Evolutionary conservation across 352 stramenopile species (phyloP), one percentile per base, ranked within the genome.

Genomic region (Peronosclerospora sorghi): DNA sequence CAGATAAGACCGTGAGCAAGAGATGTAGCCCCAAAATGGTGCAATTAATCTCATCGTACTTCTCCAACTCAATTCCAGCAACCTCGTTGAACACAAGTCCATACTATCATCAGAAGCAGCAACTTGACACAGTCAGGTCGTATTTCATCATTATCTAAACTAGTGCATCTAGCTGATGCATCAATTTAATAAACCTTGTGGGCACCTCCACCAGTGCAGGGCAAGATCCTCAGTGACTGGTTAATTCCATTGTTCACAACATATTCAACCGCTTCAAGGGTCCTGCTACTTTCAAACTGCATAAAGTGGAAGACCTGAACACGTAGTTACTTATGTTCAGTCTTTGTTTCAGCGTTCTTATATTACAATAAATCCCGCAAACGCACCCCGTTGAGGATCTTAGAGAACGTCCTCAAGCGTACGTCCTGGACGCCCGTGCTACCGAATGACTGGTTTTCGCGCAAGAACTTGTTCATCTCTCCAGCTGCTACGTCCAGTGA

Each of bases 1-100:
- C 91, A 0, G 92, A 79, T 8, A 98, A 69, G 45, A 94, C 96
- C 13, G 86, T 93, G 30, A 98, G 70, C 12, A 98, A 68, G 56
- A 98, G 97, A 68, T 98, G 93, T 63, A 99, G 93, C 2, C 96
- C 96, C 26, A 92, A 66, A 51, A 99, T 95, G 20, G 98, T 84
- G 60, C 90, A 97, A 47, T 97, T 84, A 55, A 99, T 94, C 68
- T 99, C 96, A 21, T 90, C 78, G 39, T 85, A 85, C 35, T 86
- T 90, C 19, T 88, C 68, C 30, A 93, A 56, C 13, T 88, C 64
- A 34, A 93, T 93, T 0, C 69, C 78, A n/a, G 79, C 78, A 17
- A 86, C 62, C n/a, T 86, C 68, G 12, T 59, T 62, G 48, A 93
- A 89, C 5, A 70, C 34, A 28, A 55, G 47, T 18, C 59, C 81